A percentile compares a stretch with the other conserved stretches of the same genome.
phyloP scores from a whole-genome alignment of 306 rosid species.

The Sicyos edulis region DNA sequence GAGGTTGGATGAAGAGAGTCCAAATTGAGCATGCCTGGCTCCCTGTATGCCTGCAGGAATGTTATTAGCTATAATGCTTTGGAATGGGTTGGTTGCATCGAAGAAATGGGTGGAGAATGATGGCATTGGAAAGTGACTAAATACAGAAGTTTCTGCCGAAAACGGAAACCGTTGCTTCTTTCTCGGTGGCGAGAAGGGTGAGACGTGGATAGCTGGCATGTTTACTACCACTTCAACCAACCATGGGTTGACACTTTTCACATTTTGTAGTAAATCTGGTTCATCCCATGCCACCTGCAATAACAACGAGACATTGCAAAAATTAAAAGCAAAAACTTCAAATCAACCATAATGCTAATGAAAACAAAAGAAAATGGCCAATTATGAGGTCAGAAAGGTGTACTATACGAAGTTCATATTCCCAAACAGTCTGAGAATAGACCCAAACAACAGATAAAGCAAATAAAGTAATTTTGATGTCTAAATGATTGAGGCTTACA shows the following conservation, averaged over 20 bases:
- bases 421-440: not conserved
- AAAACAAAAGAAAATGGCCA: not conserved
- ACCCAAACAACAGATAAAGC: not conserved
- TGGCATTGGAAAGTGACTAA: conserved; percentile 60
- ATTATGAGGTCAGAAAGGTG: not conserved
- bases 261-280: conserved; percentile 92
- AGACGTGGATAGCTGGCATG: conserved; percentile 62
- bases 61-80: conserved; percentile 33
- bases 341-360: conserved; percentile 6
- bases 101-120: conserved; percentile 42
- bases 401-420: not conserved
- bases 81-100: conserved; percentile 39
- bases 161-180: conserved; percentile 57
- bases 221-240: conserved; percentile 70
- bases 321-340: conserved; percentile 18
- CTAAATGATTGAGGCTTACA: not conserved
- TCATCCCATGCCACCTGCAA: conserved; percentile 92
- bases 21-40: conserved; percentile 98
- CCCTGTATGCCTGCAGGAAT: conserved; percentile 93
- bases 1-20: conserved; percentile 54
- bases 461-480: conserved; percentile 3
- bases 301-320: conserved; percentile 19
- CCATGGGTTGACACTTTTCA: conserved; percentile 91
- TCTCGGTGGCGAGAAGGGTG: conserved; percentile 70
- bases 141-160: conserved; percentile 45